These are phyloP conservation scores for Yamadazyma songkhlaensis DNA, from an alignment of 1,139 yeast genomes.

Conservation along the genomic window DNA sequence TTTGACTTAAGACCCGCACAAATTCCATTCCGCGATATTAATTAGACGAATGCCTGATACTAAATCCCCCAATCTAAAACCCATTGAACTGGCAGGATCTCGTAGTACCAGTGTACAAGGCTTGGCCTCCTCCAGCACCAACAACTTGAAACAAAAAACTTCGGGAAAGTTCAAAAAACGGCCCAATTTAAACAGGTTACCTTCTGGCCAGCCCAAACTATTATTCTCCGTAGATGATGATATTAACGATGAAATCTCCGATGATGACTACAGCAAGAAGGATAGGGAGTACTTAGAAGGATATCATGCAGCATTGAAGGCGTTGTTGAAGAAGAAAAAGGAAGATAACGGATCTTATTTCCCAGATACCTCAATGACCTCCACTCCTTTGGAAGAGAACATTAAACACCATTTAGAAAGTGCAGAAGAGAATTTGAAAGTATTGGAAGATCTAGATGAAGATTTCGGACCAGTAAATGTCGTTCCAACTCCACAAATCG, in stretches of 20 bases:
- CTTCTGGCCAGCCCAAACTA: conserved; percentile 26
- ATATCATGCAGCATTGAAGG: conserved; percentile 63
- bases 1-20: too few species aligned
- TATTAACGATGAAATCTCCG: conserved; percentile 46
- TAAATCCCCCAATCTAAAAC: conserved; percentile 2
- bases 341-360: conserved; percentile 12
- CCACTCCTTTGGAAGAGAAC: conserved; percentile 14
- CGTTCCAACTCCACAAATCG: conserved; percentile 17
- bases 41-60: not conserved
- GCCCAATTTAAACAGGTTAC: conserved; percentile 25
- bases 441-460: conserved; percentile 17
- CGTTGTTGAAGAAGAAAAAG: conserved; percentile 25
- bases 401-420: conserved; percentile 17
- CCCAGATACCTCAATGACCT: conserved; percentile 10
- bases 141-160: not conserved
- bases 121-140: not conserved
- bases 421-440: conserved; percentile 20
- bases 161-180: conserved; percentile 7
- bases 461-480: conserved; percentile 11
- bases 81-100: conserved; percentile 14
- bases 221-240: conserved; percentile 78
- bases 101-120: conserved; percentile 13
- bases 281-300: conserved; percentile 65
- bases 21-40: not conserved
- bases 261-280: conserved; percentile 27